Conservation (phyloP, 2,329 filamentous ascomycete species). For the Paecilomyces formosus region DNA sequence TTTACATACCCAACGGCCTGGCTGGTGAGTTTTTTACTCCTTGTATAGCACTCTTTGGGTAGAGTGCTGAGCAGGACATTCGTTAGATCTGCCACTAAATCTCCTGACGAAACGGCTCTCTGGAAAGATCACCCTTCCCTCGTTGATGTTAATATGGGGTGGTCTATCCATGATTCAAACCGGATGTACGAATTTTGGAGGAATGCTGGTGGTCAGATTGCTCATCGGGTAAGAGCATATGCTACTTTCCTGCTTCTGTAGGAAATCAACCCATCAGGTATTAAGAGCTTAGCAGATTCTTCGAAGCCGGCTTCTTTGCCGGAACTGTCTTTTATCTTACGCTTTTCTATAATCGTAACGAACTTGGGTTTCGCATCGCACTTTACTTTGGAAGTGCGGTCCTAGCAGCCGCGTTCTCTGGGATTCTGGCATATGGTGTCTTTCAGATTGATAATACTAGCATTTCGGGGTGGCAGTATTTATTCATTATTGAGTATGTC, state of each 20-base stretch:
- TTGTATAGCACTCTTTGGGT: neutral
- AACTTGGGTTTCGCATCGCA: constrained; percentile 30
- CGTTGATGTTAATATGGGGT: constrained; percentile 15
- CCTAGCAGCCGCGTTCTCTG: constrained; percentile 28
- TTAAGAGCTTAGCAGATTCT: neutral
- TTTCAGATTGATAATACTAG: constrained; percentile 32
- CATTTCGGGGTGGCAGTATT: constrained; percentile 1
- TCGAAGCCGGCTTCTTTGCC: constrained; percentile 1
- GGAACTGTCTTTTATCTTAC: neutral
- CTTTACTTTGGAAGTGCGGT: constrained; percentile 31
- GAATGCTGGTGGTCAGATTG: constrained; percentile 3
- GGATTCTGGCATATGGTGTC: constrained; percentile 30
- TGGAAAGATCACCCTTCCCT: constrained; percentile 2
- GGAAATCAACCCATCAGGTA: neutral
- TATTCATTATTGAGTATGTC: constrained; percentile 9
- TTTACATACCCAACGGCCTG: constrained; percentile 46
- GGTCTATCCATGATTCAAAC: constrained; percentile 9
- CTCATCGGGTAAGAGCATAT: constrained; percentile 12
- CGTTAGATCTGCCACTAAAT: constrained; percentile 39
- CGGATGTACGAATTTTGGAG: constrained; percentile 5
- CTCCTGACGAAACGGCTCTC: constrained; percentile 6
- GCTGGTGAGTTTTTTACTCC: constrained; percentile 11
- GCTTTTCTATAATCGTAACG: constrained; percentile 4
- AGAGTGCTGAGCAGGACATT: neutral
- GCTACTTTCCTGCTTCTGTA: neutral